Evolutionary conservation across 768 basidiomycete species (phyloP).

Genomic region (Auricularia cornea): DNA sequence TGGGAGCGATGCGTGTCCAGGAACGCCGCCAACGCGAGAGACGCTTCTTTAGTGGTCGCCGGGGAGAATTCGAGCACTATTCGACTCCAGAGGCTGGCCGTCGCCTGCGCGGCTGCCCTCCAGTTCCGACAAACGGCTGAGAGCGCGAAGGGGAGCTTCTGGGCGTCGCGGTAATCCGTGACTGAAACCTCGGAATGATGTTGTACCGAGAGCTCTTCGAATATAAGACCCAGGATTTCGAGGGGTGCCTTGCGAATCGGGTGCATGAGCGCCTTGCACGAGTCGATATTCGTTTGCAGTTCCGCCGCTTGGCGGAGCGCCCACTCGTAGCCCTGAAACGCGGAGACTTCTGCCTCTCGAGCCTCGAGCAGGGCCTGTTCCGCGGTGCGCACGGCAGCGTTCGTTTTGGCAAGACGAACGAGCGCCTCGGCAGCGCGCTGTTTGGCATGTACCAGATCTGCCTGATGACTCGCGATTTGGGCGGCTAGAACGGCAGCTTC

Average conservation of each 20-base stretch:
- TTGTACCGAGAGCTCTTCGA: not conserved
- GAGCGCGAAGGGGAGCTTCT: not conserved
- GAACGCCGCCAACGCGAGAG: not conserved
- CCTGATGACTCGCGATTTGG: too few species aligned
- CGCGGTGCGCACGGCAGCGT: too few species aligned
- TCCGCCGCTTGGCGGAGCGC: not conserved
- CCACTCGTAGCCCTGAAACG: not conserved
- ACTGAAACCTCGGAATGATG: not conserved
- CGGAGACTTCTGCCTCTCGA: not conserved
- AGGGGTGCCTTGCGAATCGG: not conserved
- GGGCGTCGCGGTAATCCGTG: not conserved
- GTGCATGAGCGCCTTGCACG: not conserved
- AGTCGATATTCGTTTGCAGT: not conserved
- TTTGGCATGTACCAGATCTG: too few species aligned
- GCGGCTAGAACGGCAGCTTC: too few species aligned
- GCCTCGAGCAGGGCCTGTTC: not conserved
- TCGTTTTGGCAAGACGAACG: too few species aligned
- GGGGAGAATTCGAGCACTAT: not conserved
- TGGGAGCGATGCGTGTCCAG: not conserved
- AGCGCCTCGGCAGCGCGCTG: too few species aligned
- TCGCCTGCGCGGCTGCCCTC: not conserved
- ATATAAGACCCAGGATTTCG: not conserved
- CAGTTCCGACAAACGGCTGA: not conserved
- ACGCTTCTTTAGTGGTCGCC: too few species aligned
- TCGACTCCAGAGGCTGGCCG: not conserved